Base-by-base conservation (phyloP, 1,139 yeast species). In the Saccharomycopsis crataegensis region DNA sequence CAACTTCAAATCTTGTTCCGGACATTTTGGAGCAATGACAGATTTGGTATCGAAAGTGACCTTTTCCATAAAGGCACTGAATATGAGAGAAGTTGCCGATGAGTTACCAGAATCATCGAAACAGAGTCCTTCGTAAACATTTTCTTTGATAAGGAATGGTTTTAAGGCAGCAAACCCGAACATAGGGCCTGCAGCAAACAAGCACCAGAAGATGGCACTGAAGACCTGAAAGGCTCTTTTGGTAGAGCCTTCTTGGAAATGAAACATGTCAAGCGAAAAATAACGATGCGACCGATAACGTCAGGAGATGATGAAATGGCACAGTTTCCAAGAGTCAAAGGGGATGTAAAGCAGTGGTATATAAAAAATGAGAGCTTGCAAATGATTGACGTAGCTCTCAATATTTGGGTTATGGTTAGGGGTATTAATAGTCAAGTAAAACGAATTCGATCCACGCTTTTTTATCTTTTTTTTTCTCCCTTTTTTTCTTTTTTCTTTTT, bases 1-100 rank as follows among this genome's bases (percentile, higher is more conserved):
- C 59, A 91, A 74, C 57, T 86, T 79, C 63, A 89, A 72, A 65
- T 91, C 97, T 67, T 90, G 96, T 36, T 77, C 80, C n/a, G 76
- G 72, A 68, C 97, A 91, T 6, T 48, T 50, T 31, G 58, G 56
- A 9, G 46, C 34, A 14, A 45, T 28, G 8, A 48, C 37, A 32
- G 22, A 33, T 8, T 36, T 12, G 12, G 41, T 16, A 22, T 32
- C 32, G 41, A 46, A 45, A 14, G 28, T 22, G 28, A 22, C 31
- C 7, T n/a, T 7, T 11, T 43, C 49, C 14, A 11, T 16, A 5
- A 12, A 11, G 31, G 37, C 43, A 14, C 17, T 50, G 28, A 12
- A 31, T 28, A 40, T 50, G 49, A 44, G 49, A 16, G 40, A 50
- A 6, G 49, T 28, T 28, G n/a, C n/a, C 34, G 8, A 11, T 7